Percentiles rank a stretch among this genome's conserved stretches.
Evolutionary conservation across 352 stramenopile species (phyloP).

Genomic region (Globisporangium alternatum): DNA sequence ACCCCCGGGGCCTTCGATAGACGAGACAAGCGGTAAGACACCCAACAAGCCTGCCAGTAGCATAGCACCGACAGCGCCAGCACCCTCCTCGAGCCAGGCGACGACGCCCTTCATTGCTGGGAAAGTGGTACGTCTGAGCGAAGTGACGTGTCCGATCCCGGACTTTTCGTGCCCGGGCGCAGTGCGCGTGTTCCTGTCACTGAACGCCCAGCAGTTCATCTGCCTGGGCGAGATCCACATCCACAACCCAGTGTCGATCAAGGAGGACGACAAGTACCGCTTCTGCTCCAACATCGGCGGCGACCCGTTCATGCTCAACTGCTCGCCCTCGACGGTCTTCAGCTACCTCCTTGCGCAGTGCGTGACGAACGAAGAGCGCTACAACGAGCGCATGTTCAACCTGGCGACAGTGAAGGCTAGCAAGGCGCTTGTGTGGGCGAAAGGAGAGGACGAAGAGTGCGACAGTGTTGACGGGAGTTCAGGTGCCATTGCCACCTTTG

Average conservation of each 20-base stretch:
- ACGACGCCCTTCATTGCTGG: constrained; percentile 39
- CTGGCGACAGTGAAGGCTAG: constrained; percentile 25
- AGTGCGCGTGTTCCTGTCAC: constrained; percentile 57
- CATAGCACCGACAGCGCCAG: neutral
- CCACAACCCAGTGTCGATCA: constrained; percentile 49
- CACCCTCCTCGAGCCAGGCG: neutral
- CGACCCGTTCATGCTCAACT: constrained; percentile 49
- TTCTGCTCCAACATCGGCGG: constrained; percentile 69
- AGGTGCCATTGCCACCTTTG: neutral
- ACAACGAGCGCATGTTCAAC: constrained; percentile 25
- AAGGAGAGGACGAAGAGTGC: neutral
- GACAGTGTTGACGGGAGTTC: neutral
- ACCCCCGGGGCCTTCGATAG: neutral
- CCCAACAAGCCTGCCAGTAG: neutral
- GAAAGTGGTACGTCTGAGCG: constrained; percentile 41
- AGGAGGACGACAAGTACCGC: constrained; percentile 43
- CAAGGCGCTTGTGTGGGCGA: constrained; percentile 8
- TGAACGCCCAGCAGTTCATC: constrained; percentile 75
- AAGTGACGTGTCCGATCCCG: constrained; percentile 51
- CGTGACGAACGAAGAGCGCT: constrained; percentile 43
- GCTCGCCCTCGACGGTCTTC: constrained; percentile 52
- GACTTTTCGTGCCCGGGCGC: constrained; percentile 41
- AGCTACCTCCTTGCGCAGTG: constrained; percentile 32
- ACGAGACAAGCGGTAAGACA: neutral
- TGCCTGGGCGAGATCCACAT: constrained; percentile 53